These are phyloP conservation scores for Ambrosia trifida DNA, from an alignment of 129 eudicot species.

Conservation along the genomic window DNA sequence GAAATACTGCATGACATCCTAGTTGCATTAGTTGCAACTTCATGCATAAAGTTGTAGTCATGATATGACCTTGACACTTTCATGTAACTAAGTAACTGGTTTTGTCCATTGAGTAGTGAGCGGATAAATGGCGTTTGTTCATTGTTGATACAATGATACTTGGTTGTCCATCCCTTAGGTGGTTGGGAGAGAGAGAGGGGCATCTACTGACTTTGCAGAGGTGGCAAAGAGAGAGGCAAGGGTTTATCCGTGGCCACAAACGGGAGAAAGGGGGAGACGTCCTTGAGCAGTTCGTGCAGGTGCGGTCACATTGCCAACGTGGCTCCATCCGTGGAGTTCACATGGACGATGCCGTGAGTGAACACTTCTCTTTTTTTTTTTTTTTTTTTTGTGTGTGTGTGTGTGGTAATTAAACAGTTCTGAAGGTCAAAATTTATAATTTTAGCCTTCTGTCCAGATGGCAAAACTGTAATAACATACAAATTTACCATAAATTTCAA, in stretches of 20 bases:
- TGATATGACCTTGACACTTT: slow-evolving; percentile 14
- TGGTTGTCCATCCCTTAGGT: too few relatives aligned
- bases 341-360: too few relatives aligned
- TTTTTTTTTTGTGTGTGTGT: too few relatives aligned
- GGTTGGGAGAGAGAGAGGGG: too few relatives aligned
- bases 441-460: neutral
- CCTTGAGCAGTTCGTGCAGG: too few relatives aligned
- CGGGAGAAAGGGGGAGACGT: too few relatives aligned
- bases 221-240: too few relatives aligned
- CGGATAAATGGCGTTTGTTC: neutral
- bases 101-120: neutral
- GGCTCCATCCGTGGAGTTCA: too few relatives aligned
- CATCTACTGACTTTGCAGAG: too few relatives aligned
- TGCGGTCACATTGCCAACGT: too few relatives aligned
- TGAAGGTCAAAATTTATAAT: neutral
- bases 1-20: neutral
- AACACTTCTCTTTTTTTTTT: too few relatives aligned
- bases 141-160: neutral
- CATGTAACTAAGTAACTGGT: neutral
- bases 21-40: neutral
- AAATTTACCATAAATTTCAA: neutral
- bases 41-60: neutral
- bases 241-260: too few relatives aligned
- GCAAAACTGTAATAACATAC: neutral
- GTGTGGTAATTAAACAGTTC: neutral